Evolutionary conservation across 495 filamentous ascomycete species (phyloP), one percentile per base, ranked within the genome.

Genomic region (Penicillium nucicola): DNA sequence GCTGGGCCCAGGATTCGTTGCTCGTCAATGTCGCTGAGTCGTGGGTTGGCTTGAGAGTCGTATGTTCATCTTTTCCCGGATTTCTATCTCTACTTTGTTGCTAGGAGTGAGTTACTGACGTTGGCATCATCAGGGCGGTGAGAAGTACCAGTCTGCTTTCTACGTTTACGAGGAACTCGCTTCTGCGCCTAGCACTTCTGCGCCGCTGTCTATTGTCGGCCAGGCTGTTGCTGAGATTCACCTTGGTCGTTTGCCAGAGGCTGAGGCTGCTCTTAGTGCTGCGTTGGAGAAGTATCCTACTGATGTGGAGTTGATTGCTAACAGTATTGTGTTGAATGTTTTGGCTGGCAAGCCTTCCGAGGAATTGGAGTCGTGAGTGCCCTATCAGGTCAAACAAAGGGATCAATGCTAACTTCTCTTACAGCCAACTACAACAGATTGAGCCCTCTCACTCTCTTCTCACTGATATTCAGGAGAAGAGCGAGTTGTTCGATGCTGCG

Each of bases 81-180:
- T 28, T 28, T 17, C 12, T 7, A 17, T 37, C 20, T 43, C n/a
- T 28, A 39, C 13, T 20, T 8, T 28, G 10, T 9, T 28, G 4
- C 25, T 28, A 8, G 25, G 25, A 28, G 25, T 28, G 25, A 22
- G 20, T 22, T 30, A 45, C 42, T 57, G 20, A 49, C 42, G 1
- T 9, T 9, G 5, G 11, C 39, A 8, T 40, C 34, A 55, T 38
- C 48, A 95, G 89, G 93, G 93, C 62, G 91, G 90, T 53, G 92
- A 97, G 54, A 91, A 88, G 68, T 98, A 97, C 75, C 93, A 97
- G 68, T 87, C 90, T 57, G 87, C 92, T 31, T 98, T 93, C 75
- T 98, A 98, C 79, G 92, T 98, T 57, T 98, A 90, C 64, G 92
- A 97, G 71, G 93, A 98, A 69, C 83, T 98, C 33, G 93, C 93